phyloP scores from a whole-genome alignment of 2,329 filamentous ascomycete genomes.

The Aspergillus ibericus region DNA sequence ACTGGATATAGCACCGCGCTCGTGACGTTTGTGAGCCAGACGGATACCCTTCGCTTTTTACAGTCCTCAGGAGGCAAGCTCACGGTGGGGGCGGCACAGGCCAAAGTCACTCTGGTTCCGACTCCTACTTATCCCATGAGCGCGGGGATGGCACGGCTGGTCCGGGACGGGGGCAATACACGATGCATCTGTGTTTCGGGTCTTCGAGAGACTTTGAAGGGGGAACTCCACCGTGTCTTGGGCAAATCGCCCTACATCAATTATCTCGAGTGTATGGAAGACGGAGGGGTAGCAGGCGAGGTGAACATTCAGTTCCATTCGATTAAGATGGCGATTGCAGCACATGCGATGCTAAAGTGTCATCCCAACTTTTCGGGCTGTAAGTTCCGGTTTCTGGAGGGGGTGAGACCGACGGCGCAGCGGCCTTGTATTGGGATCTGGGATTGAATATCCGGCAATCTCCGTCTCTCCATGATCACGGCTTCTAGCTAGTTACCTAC shows the following conservation, averaged over 20 bases:
- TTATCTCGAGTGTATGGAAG: conserved; percentile 19
- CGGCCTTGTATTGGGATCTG: background rate
- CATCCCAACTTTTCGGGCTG: conserved; percentile 17
- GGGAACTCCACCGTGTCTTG: conserved; percentile 12
- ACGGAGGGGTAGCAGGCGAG: conserved; percentile 10
- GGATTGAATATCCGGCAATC: background rate
- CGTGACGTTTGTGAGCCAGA: conserved; percentile 30
- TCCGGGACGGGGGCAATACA: conserved; percentile 25
- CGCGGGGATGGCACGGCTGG: conserved; percentile 19
- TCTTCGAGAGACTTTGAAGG: conserved; percentile 8
- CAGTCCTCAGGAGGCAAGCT: conserved; percentile 19
- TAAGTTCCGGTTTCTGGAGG: conserved; percentile 18
- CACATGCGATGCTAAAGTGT: conserved; percentile 12
- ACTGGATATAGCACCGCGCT: conserved; percentile 33
- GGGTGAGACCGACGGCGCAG: background rate
- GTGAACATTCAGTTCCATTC: conserved; percentile 22
- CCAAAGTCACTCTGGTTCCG: conserved; percentile 24
- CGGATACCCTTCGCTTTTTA: conserved; percentile 26
- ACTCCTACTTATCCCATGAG: conserved; percentile 35
- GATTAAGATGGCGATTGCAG: conserved; percentile 19
- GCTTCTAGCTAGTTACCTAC: too few species aligned
- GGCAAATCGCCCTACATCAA: conserved; percentile 6
- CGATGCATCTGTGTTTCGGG: conserved; percentile 26
- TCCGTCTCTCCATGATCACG: background rate
- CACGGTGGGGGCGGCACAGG: conserved; percentile 17